Evolutionary conservation across 2,329 filamentous ascomycete species (phyloP).

Genomic region (Fulvia fulva): DNA sequence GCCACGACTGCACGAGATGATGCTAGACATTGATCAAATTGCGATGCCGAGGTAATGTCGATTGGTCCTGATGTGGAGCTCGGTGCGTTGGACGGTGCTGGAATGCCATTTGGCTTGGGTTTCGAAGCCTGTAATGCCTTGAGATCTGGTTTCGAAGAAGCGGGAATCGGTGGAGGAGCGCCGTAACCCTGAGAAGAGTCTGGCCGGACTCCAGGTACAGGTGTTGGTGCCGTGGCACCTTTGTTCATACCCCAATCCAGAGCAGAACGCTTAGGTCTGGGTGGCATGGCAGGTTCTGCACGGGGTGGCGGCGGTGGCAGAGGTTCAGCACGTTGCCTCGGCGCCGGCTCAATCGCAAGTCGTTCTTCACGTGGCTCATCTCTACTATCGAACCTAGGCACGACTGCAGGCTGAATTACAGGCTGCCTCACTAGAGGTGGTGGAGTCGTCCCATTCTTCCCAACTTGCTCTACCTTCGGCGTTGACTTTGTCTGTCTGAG

Average conservation of each 20-base stretch:
- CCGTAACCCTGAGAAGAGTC: slow-evolving; percentile 16
- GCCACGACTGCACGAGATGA: slow-evolving; percentile 15
- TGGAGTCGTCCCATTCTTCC: slow-evolving; percentile 25
- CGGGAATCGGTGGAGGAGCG: slow-evolving; percentile 50
- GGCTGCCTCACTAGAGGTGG: slow-evolving; percentile 18
- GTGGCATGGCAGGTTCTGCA: slow-evolving; percentile 19
- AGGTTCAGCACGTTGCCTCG: slow-evolving; percentile 16
- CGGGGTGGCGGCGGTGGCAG: slow-evolving; percentile 15
- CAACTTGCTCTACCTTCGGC: slow-evolving; percentile 20
- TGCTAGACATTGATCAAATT: slow-evolving; percentile 14
- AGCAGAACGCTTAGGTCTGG: slow-evolving; percentile 26
- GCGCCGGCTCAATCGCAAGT: slow-evolving; percentile 7
- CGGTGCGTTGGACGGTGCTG: slow-evolving; percentile 5
- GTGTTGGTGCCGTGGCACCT: slow-evolving; percentile 11
- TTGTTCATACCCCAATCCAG: slow-evolving; percentile 28
- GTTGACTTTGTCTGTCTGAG: slow-evolving; percentile 23
- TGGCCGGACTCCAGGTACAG: slow-evolving; percentile 11
- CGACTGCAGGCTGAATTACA: slow-evolving; percentile 10
- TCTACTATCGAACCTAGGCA: background rate
- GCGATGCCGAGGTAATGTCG: slow-evolving; percentile 14
- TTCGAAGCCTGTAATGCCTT: slow-evolving; percentile 53
- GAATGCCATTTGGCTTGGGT: slow-evolving; percentile 32
- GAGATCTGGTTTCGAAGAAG: slow-evolving; percentile 55
- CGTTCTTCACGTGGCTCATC: slow-evolving; percentile 6
- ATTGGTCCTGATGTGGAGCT: slow-evolving; percentile 15